Conservation (phyloP, 2,329 filamentous ascomycete genomes). For the Curvularia verruculosa region DNA sequence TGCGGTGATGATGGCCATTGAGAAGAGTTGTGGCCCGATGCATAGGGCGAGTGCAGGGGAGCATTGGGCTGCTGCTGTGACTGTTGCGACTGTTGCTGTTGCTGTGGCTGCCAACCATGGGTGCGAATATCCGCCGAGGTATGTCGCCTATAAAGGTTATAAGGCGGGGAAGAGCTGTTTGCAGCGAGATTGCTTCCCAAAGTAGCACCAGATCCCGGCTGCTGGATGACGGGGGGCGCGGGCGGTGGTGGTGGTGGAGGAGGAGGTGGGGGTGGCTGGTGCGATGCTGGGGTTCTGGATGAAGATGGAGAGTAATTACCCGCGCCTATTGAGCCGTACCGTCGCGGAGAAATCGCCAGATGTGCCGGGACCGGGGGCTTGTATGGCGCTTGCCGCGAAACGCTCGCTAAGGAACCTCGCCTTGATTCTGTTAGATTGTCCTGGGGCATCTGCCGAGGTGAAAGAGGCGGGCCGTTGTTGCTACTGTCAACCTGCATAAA, state of each 20-base stretch:
- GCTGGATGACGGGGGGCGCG: constrained; percentile 69
- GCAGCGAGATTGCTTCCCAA: constrained; percentile 42
- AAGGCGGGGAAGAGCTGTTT: constrained; percentile 59
- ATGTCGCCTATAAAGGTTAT: constrained; percentile 80
- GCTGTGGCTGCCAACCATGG: constrained; percentile 66
- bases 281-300: constrained; percentile 72
- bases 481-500: constrained; percentile 50
- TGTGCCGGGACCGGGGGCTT: constrained; percentile 82
- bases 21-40: constrained; percentile 65
- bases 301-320: constrained; percentile 72
- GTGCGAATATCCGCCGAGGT: constrained; percentile 93
- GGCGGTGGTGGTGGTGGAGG: constrained; percentile 67
- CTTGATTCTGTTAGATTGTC: constrained; percentile 71
- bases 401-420: constrained; percentile 65
- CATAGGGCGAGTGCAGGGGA: constrained; percentile 67
- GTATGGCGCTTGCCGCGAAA: constrained; percentile 68
- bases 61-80: constrained; percentile 50
- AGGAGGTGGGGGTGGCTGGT: constrained; percentile 64
- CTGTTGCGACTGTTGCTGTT: constrained; percentile 60
- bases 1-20: constrained; percentile 73
- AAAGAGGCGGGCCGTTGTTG: constrained; percentile 72
- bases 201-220: constrained; percentile 61
- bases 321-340: constrained; percentile 85
- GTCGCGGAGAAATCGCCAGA: constrained; percentile 76
- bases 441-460: constrained; percentile 83